Conservation (phyloP, 2,329 filamentous ascomycete species). For the Stachybotrys echinatus region DNA sequence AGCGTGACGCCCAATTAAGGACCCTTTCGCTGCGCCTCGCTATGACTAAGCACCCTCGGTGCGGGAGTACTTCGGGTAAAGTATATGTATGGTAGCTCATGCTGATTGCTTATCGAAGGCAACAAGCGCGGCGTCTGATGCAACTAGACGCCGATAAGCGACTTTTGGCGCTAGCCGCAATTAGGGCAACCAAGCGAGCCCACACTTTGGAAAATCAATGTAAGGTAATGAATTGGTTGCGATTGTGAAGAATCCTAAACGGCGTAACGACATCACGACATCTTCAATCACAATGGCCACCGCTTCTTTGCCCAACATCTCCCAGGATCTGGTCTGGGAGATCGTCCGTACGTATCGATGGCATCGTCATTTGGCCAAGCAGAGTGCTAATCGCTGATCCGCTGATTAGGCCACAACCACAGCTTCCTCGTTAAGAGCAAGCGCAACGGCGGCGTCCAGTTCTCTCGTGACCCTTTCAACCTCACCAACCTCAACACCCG, state of each 20-base stretch:
- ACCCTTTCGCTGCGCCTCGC: neutral
- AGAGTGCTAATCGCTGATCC: constrained; percentile 11
- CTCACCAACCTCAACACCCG: constrained; percentile 84
- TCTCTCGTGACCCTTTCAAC: constrained; percentile 95
- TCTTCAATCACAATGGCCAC: constrained; percentile 45
- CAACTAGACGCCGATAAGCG: no score
- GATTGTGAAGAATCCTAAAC: constrained; percentile 27
- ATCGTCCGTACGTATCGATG: constrained; percentile 70
- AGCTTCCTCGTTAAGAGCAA: constrained; percentile 89
- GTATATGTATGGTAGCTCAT: no score
- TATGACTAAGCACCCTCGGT: neutral
- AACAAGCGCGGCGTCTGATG: no score
- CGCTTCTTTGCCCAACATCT: constrained; percentile 65
- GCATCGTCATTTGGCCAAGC: constrained; percentile 3
- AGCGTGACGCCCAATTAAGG: neutral
- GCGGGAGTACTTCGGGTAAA: no score
- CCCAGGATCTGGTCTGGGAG: constrained; percentile 91
- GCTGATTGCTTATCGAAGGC: no score
- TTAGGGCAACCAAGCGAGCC: constrained; percentile 13
- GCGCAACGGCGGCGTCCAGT: constrained; percentile 71
- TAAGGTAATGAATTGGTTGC: constrained; percentile 9
- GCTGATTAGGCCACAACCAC: constrained; percentile 70
- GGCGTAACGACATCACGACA: constrained; percentile 22
- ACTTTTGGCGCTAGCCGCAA: constrained; percentile 6
- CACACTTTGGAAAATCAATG: constrained; percentile 33